These are phyloP conservation scores for Wickerhamiella allomyrinae DNA, from an alignment of 805 yeast species.

Conservation along the genomic window DNA sequence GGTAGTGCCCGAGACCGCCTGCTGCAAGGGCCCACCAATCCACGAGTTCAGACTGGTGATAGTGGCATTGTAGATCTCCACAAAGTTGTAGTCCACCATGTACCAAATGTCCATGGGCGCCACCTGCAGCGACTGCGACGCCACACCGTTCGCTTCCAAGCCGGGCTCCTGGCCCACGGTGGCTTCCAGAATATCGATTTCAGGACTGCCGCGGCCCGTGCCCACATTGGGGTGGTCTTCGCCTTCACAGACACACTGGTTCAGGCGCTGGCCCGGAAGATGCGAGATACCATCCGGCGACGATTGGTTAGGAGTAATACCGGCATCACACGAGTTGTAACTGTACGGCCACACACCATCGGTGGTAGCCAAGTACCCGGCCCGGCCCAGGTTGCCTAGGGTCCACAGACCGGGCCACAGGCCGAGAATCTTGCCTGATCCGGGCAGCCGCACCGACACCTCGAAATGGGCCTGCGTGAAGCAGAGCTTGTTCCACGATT, in stretches of 20 bases:
- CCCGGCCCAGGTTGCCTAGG: conserved; percentile 82
- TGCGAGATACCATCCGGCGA: conserved; percentile 79
- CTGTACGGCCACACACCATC: conserved; percentile 95
- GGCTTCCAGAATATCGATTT: conserved; percentile 84
- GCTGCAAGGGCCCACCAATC: conserved; percentile 88
- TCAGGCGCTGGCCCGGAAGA: conserved; percentile 71
- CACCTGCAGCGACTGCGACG: conserved; percentile 82
- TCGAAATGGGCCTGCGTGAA: conserved; percentile 74
- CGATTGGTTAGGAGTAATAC: conserved; percentile 88
- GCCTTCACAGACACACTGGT: conserved; percentile 64
- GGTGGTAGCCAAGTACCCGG: conserved; percentile 75
- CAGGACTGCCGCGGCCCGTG: conserved; percentile 87
- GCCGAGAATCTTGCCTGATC: conserved; percentile 63
- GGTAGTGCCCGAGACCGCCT: conserved; percentile 76
- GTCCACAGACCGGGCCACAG: conserved; percentile 97
- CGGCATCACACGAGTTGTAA: conserved; percentile 79
- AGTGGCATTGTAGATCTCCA: conserved; percentile 55
- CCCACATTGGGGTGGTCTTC: conserved; percentile 84
- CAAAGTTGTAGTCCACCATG: conserved; percentile 69
- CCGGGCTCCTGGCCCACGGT: conserved; percentile 34
- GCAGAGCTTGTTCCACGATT: conserved; percentile 84
- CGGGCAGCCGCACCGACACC: conserved; percentile 64
- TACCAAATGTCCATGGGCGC: conserved; percentile 96
- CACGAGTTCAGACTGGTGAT: conserved; percentile 74
- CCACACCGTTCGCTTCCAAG: conserved; percentile 39